Conservation (phyloP, 23 red algal species). For the Cyanidioschyzon merolae region DNA sequence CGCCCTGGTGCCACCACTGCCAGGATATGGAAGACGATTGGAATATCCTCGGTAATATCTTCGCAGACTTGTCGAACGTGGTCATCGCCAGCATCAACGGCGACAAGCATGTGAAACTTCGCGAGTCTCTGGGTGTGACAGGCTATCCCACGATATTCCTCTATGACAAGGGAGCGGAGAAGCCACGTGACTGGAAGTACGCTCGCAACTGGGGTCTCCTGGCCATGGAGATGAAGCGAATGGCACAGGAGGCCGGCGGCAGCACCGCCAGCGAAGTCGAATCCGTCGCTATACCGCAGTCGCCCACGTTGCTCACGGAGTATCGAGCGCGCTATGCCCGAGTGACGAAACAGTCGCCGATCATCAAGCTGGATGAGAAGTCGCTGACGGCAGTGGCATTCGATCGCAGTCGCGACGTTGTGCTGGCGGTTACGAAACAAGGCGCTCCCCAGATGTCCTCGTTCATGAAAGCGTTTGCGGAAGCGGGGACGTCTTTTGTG, state of each 20-base stretch:
- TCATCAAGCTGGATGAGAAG: not conserved
- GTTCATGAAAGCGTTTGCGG: not conserved
- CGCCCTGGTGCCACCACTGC: slow-evolving; percentile 97
- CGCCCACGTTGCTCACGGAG: not conserved
- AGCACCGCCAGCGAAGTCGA: not conserved
- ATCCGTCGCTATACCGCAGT: not conserved
- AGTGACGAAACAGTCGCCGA: not conserved
- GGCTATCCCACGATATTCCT: slow-evolving; percentile 9
- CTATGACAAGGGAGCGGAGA: slow-evolving; percentile 3
- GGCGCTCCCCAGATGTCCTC: not conserved
- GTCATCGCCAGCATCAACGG: slow-evolving; percentile 15
- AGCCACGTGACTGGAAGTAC: not conserved
- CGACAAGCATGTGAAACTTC: slow-evolving; percentile 18
- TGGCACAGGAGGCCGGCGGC: slow-evolving; percentile 29
- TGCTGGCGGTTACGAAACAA: not conserved
- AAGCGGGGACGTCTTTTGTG: not conserved
- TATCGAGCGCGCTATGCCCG: not conserved
- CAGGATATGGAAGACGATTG: slow-evolving; percentile 76
- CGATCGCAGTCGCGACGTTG: slow-evolving; percentile 13
- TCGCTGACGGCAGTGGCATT: not conserved
- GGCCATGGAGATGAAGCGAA: slow-evolving; percentile 63
- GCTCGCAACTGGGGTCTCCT: slow-evolving; percentile 22
- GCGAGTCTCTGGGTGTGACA: slow-evolving; percentile 1
- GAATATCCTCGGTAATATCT: slow-evolving; percentile 18
- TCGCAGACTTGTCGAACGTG: not conserved